Conservation (phyloP, 768 basidiomycete species). For the Tephrocybe sp. region DNA sequence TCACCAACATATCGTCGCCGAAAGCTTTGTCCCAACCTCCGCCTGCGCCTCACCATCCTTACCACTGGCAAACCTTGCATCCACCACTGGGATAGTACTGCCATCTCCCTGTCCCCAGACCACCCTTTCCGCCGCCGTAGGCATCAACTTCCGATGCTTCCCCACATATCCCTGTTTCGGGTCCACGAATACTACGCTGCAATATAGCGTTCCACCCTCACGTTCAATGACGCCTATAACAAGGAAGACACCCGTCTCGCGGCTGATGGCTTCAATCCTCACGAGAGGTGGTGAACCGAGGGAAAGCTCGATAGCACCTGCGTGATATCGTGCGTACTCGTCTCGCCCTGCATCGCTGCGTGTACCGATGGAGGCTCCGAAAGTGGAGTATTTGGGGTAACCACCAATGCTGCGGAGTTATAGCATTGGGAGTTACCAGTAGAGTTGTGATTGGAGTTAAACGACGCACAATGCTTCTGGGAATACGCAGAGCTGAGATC, state of each 20-base stretch:
- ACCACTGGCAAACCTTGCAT: slow-evolving; percentile 27
- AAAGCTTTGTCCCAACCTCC: slow-evolving; percentile 42
- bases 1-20: slow-evolving; percentile 61
- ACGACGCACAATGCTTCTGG: slow-evolving; percentile 53
- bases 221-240: slow-evolving; percentile 63
- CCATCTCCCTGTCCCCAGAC: slow-evolving; percentile 66
- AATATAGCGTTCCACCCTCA: slow-evolving; percentile 61
- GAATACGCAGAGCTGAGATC: slow-evolving; percentile 50
- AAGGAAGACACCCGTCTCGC: slow-evolving; percentile 49
- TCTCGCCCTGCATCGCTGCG: slow-evolving; percentile 52
- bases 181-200: slow-evolving; percentile 57
- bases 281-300: slow-evolving; percentile 39
- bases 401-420: slow-evolving; percentile 40
- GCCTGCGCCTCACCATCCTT: slow-evolving; percentile 6
- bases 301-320: slow-evolving; percentile 57
- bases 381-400: slow-evolving; percentile 59
- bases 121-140: slow-evolving; percentile 58
- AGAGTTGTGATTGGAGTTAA: background rate
- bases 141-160: slow-evolving; percentile 65
- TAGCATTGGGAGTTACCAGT: background rate
- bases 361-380: slow-evolving; percentile 50
- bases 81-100: slow-evolving; percentile 49
- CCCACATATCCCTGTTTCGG: slow-evolving; percentile 51
- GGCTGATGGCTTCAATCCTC: slow-evolving; percentile 48
- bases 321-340: slow-evolving; percentile 55